A percentile compares a stretch with the other conserved stretches of the same genome.
These are phyloP conservation scores for Fusarium newnesense DNA, from an alignment of 2,329 filamentous ascomycete species.

Conservation along the genomic window DNA sequence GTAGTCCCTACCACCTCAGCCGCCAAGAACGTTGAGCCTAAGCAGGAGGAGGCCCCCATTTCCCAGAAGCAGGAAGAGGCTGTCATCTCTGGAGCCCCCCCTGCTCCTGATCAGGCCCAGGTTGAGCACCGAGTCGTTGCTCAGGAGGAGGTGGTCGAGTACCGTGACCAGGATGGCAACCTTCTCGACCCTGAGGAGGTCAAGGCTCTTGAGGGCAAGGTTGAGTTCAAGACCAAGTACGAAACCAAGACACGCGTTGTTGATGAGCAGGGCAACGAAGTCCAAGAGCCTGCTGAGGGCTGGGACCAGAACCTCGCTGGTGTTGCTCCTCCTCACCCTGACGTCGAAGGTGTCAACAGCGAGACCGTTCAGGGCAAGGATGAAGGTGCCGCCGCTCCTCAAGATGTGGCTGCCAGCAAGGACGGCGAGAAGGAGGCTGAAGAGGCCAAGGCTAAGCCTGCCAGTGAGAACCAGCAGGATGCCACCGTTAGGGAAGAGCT, in stretches of 20 bases:
- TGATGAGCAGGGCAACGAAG: conserved; percentile 81
- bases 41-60: conserved; percentile 42
- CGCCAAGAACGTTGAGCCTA: conserved; percentile 37
- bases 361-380: conserved; percentile 61
- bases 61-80: conserved; percentile 45
- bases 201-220: conserved; percentile 85
- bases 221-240: conserved; percentile 94
- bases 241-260: conserved; percentile 92
- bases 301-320: conserved; percentile 51
- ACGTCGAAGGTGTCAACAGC: conserved; percentile 69
- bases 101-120: conserved; percentile 47
- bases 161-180: conserved; percentile 94
- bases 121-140: conserved; percentile 60
- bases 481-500: conserved; percentile 59
- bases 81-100: conserved; percentile 61
- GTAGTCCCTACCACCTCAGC: conserved; percentile 45
- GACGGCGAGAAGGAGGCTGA: conserved; percentile 70
- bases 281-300: conserved; percentile 60
- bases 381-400: conserved; percentile 48
- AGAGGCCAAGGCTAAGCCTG: conserved; percentile 67
- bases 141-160: conserved; percentile 87
- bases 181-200: conserved; percentile 86
- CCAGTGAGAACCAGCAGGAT: conserved; percentile 70
- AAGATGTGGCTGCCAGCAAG: conserved; percentile 59
- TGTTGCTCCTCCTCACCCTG: conserved; percentile 69